phyloP scores from a whole-genome alignment of 495 filamentous ascomycete genomes.

The Neurospora sp. region DNA sequence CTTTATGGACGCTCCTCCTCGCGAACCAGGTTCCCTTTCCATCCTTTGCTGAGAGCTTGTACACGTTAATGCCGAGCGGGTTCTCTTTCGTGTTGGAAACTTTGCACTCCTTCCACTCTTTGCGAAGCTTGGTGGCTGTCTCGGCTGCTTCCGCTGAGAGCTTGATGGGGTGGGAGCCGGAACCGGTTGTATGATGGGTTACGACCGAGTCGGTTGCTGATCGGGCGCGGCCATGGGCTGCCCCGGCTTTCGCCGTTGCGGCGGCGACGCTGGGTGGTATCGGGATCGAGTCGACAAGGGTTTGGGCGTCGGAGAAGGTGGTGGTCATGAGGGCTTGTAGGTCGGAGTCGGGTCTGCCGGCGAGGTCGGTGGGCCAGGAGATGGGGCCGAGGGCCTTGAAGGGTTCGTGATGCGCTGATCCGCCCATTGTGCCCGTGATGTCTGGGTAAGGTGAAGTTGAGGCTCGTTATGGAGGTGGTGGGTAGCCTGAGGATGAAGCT shows the following conservation, averaged over 20 bases:
- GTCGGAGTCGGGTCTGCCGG: constrained; percentile 38
- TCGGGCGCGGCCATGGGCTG: constrained; percentile 8
- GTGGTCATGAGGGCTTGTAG: constrained; percentile 32
- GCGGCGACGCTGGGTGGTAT: constrained; percentile 9
- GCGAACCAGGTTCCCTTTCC: constrained; percentile 87
- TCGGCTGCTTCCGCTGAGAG: constrained; percentile 13
- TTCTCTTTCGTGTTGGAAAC: constrained; percentile 53
- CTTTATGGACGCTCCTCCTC: constrained; percentile 65
- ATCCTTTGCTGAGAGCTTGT: constrained; percentile 70
- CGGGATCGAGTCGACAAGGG: constrained; percentile 69
- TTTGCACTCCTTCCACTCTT: constrained; percentile 83
- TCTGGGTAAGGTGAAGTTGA: background rate
- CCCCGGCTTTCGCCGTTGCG: background rate
- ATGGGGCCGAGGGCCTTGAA: constrained; percentile 65
- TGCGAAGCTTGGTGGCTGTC: constrained; percentile 40
- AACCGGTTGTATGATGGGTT: background rate
- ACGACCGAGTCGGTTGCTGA: constrained; percentile 27
- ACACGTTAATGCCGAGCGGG: constrained; percentile 64
- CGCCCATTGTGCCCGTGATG: background rate
- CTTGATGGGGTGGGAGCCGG: background rate
- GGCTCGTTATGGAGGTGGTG: background rate
- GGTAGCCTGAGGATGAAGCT: background rate
- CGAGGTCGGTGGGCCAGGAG: constrained; percentile 49
- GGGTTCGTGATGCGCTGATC: constrained; percentile 45
- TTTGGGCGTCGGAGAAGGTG: constrained; percentile 53